Percentiles rank a stretch among this genome's conserved stretches.
Evolutionary conservation across 2,329 filamentous ascomycete species (phyloP).

Genomic region (Myrmaecium sp.): DNA sequence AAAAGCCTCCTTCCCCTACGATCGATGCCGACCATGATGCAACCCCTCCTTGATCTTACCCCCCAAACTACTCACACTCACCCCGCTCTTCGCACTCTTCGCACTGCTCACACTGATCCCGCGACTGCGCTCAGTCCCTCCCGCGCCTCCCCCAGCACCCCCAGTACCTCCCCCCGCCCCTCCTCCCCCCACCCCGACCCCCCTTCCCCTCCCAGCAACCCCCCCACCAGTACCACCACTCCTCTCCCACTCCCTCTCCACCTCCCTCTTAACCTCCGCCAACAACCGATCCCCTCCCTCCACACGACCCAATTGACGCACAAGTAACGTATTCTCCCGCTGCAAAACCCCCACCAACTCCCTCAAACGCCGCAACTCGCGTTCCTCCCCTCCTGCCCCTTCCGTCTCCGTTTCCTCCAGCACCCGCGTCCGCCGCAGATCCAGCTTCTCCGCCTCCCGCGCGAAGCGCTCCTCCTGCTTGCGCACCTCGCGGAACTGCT

Average conservation of each 20-base stretch:
- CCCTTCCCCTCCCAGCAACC: no score
- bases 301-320: slow-evolving; percentile 25
- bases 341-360: slow-evolving; percentile 38
- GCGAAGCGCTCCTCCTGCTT: slow-evolving; percentile 27
- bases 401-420: slow-evolving; percentile 31
- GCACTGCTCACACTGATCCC: no score
- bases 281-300: slow-evolving; percentile 18
- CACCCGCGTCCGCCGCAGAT: slow-evolving; percentile 46
- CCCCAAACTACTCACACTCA: no score
- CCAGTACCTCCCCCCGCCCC: no score
- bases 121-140: no score
- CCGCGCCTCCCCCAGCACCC: no score
- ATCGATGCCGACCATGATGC: no score
- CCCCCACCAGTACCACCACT: slow-evolving; percentile 8
- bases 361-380: slow-evolving; percentile 33
- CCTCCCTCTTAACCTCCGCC: slow-evolving; percentile 13
- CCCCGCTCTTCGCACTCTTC: no score
- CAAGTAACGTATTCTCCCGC: slow-evolving; percentile 38
- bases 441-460: slow-evolving; percentile 45
- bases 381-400: slow-evolving; percentile 28
- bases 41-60: no score
- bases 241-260: slow-evolving; percentile 10
- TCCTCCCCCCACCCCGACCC: no score
- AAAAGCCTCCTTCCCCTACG: no score
- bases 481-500: slow-evolving; percentile 38